Percentiles rank a stretch among this genome's conserved stretches.
phyloP scores from a whole-genome alignment of 805 yeast genomes.

The Teunomyces panamensis region DNA sequence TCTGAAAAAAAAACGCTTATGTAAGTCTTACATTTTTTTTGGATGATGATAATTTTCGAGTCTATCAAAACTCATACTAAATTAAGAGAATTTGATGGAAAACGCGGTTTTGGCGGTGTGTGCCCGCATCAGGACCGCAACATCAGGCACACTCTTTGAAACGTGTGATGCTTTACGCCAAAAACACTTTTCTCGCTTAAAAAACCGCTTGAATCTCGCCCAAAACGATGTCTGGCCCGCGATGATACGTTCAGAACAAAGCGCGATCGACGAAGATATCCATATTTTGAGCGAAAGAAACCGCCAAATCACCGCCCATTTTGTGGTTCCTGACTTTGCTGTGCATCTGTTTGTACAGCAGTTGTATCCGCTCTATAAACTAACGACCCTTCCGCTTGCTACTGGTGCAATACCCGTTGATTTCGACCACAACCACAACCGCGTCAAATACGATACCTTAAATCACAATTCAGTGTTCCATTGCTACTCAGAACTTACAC shows the following conservation, averaged over 20 bases:
- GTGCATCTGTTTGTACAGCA: conserved; percentile 10
- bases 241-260: background rate
- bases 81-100: background rate
- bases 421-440: conserved; percentile 4
- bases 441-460: conserved; percentile 15
- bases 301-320: background rate
- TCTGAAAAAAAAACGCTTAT: background rate
- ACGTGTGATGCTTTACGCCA: background rate
- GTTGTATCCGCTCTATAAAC: conserved; percentile 16
- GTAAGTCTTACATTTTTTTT: background rate
- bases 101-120: background rate
- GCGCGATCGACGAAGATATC: background rate
- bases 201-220: background rate
- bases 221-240: background rate
- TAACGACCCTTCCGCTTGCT: background rate
- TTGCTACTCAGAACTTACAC: conserved; percentile 24
- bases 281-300: background rate
- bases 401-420: conserved; percentile 2
- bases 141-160: background rate
- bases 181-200: background rate
- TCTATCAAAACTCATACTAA: no score
- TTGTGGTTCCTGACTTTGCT: background rate
- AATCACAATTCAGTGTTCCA: conserved; percentile 25
- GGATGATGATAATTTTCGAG: no score
- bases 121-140: background rate